Conservation (phyloP, 1,284 basidiomycete genomes). For the Microbotryum scabiosae region DNA sequence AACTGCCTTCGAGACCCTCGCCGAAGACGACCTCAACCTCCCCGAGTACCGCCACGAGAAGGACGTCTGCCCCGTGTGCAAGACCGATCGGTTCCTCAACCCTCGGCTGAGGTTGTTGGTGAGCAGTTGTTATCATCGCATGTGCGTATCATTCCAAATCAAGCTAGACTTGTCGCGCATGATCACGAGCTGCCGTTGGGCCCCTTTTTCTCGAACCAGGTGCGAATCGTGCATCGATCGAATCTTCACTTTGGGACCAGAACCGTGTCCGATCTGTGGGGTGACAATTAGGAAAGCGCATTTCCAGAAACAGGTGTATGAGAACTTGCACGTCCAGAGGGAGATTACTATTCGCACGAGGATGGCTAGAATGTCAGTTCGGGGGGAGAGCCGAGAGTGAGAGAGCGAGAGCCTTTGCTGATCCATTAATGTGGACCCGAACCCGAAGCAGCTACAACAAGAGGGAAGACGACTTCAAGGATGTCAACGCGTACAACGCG, state of each 20-base stretch:
- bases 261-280: constrained; percentile 88
- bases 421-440: too few species aligned
- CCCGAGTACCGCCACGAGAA: constrained; percentile 41
- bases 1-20: constrained; percentile 1
- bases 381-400: not conserved
- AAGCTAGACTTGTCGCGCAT: not conserved
- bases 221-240: constrained; percentile 97
- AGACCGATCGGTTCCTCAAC: constrained; percentile 91
- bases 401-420: too few species aligned
- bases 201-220: constrained; percentile 47
- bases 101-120: constrained; percentile 88
- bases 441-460: constrained; percentile 73
- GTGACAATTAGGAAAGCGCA: constrained; percentile 85
- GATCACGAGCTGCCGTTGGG: not conserved
- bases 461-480: constrained; percentile 75
- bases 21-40: constrained; percentile 10
- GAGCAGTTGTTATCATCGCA: constrained; percentile 90
- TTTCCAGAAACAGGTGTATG: constrained; percentile 93
- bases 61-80: constrained; percentile 95
- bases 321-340: constrained; percentile 92
- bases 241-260: constrained; percentile 89
- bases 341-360: constrained; percentile 82
- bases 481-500: constrained; percentile 80
- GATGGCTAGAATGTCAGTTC: constrained; percentile 68
- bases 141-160: constrained; percentile 48